Evolutionary conservation across 495 filamentous ascomycete species (phyloP), one percentile per base, ranked within the genome.

Genomic region (Podospora anserina): DNA sequence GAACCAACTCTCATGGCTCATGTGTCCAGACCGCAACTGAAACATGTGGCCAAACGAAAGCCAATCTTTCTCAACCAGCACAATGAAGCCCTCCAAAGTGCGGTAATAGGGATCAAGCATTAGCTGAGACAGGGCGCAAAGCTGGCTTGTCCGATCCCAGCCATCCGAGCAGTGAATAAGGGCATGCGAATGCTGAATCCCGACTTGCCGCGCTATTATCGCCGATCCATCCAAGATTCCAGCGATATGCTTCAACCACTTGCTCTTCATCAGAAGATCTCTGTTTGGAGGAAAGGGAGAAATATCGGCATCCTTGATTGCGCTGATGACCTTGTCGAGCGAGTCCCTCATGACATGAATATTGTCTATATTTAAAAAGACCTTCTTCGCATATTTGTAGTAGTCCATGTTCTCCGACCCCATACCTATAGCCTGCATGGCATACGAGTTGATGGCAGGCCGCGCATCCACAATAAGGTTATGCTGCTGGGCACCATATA

Each of bases 371-470:
- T 94, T 94, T n/a, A 99, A 84, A 72, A 95, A 97, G 0, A 90
- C 91, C 75, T 97, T 97, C 55, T 91, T 92, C 32, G 92, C 92
- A 73, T 92, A 93, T 63, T 88, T 90, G 78, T 99, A 99, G 77
- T 97, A 91, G 63, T 97, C 93, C 92, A 98, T 97, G 71, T 97
- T 97, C 76, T 99, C 95, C 0, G 93, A 97, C 4, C 95, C 95
- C 72, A 93, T 88, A 2, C 95, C 95, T 70, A 95, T 89, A 9
- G 92, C 92, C 79, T 97, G 93, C 92, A 97, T 99, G 15, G 93
- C 94, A 66, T 91, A 88, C 1, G 96, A 96, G 80, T 99, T 99
- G 68, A 99, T 90, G 0, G 91, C 95, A 6, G 95, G 95, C 18
- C 95, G 88, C 19, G 95, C 95, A 85, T 99, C 95, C 55, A 99